Conservation (phyloP, 1,139 yeast species). For the Saccharomycopsis crataegensis region DNA sequence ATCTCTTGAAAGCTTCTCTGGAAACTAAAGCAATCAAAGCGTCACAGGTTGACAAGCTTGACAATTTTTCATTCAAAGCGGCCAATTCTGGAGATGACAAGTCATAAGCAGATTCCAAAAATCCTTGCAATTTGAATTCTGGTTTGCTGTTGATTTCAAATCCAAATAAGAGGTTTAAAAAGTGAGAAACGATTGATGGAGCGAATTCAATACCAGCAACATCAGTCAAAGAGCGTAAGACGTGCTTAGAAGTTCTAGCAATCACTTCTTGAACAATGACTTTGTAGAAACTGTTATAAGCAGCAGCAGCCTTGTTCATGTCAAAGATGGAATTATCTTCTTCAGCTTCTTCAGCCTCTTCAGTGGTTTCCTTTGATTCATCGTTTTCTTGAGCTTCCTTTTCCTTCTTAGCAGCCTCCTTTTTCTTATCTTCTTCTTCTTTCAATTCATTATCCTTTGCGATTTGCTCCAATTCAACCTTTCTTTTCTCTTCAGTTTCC, state of each 20-base stretch:
- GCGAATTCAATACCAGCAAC: constrained; percentile 48
- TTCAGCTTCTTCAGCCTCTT: constrained; percentile 31
- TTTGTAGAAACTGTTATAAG: constrained; percentile 35
- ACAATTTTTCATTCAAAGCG: too few relatives aligned
- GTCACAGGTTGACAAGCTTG: constrained; percentile 27
- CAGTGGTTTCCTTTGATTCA: constrained; percentile 30
- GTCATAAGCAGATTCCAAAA: not conserved
- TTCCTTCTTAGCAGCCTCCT: constrained; percentile 33
- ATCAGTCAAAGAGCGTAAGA: constrained; percentile 45
- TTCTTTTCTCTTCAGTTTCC: constrained; percentile 14
- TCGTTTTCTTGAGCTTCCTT: constrained; percentile 33
- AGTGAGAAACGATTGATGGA: constrained; percentile 57
- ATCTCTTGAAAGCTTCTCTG: constrained; percentile 45
- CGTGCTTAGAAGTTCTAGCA: constrained; percentile 73
- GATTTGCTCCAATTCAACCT: constrained; percentile 25
- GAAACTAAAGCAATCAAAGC: constrained; percentile 38
- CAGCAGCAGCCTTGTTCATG: constrained; percentile 25
- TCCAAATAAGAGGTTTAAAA: constrained; percentile 69
- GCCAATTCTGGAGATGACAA: not conserved
- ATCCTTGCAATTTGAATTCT: constrained; percentile 24
- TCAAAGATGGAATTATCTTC: constrained; percentile 31
- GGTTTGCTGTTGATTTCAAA: constrained; percentile 38
- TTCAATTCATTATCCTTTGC: constrained; percentile 29
- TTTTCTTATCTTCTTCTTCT: constrained; percentile 29
- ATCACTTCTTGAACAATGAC: constrained; percentile 63